Evolutionary conservation across 2,329 filamentous ascomycete species (phyloP), one percentile per base, ranked within the genome.

Genomic region (Rosellinia necatrix): DNA sequence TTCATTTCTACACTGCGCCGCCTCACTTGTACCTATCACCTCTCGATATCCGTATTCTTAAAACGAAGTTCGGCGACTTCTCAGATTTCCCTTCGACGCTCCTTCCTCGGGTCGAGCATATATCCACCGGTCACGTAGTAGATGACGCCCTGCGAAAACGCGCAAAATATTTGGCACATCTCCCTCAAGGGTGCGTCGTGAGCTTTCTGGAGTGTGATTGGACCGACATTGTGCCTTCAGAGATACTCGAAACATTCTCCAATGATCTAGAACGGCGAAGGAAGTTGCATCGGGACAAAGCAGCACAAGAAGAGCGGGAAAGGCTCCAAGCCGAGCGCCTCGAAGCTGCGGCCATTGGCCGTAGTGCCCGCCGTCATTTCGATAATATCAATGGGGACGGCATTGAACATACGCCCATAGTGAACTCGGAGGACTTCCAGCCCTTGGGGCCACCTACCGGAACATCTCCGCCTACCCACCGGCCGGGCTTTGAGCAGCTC

Each of bases 131-230:
- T 1, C 91, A 96, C 68, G 86, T 91, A 4, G 85, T 97, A 4
- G 92, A 97, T 64, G 92, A 96, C 66, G 86, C 88, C 13, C 73
- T 96, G 49, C 85, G 92, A 42, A 92, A 89, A 69, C 84, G 91
- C 27, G 87, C 90, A 52, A 96, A 94, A 70, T 97, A 96, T 63
- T 81, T 97, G 3, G 85, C 85, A 1, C 92, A 97, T 72, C 80
- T 97, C 5, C 92, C 92, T 0, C 86, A 89, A 47, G 92, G 92
- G n/a, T 96, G 92, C 70, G 88, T 96, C 63, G 90, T 97, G 37
- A 91, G 82, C 63, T 96, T 96, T 66, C 74, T 97, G 1, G 92
- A 97, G 74, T 97, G 92, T 68, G 92, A 97, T 71, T 97, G 92
- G 92, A 92, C 90, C 3, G 92, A 96, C 63, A 90, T 94, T 32